Evolutionary conservation across 345 rosid genomes (phyloP), one percentile per base, ranked within the genome.

Genomic region (Durio zibethinus): DNA sequence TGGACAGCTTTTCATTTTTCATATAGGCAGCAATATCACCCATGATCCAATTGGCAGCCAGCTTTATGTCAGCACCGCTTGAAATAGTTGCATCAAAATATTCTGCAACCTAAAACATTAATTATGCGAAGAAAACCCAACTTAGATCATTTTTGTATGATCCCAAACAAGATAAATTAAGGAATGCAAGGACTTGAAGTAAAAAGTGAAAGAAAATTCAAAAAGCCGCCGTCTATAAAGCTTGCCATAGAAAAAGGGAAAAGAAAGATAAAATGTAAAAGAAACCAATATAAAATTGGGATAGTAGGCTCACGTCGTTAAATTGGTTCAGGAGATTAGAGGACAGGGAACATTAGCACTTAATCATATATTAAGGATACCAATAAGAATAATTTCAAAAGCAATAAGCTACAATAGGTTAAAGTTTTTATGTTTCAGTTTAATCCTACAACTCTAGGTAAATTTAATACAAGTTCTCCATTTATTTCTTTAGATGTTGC

Each of bases 41-140:
- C 94, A 93, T 95, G 76, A 95, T 85, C 99, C 99, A 92, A 81
- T 93, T 95, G 66, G 94, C 86, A 29, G 93, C 91, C 77, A 63
- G 73, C 56, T 62, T 63, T 68, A 68, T 6, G 56, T 93, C 98
- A 76, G 98, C 97, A 31, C 97, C 98, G 72, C 83, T 88, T 43
- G 83, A 82, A 66, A 92, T 84, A 40, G 96, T 92, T 72, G 90
- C 91, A 83, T 95, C 98, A 77, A 95, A 95, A 82, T 87, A 95
- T 18, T 80, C 87, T 50, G 96, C 97, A 57, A 95, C 94, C 99
- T 95, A 78, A 64, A 38, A 72, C 77, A 82, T 38, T 23, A 15
- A 21, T 47, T 0, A 31, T 2, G 11, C 11, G 21, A 33, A 47
- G 18, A 75, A 47, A 61, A n/a, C 16, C 33, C 57, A 61, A 42